Conservation (phyloP, 1,284 basidiomycete species). For the Testicularia cyperi region DNA sequence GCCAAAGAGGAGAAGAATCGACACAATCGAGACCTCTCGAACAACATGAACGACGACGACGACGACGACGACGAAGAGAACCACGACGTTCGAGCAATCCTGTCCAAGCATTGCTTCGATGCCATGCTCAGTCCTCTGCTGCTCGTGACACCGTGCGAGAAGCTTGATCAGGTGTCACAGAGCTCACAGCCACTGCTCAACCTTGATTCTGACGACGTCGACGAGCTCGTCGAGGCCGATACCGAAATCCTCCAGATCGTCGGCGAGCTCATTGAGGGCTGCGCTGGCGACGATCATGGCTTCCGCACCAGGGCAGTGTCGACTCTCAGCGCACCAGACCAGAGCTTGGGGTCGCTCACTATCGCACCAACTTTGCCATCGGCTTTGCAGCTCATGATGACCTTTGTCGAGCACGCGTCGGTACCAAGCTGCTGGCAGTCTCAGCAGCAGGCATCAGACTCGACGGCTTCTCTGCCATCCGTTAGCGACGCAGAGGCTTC, state of each 20-base stretch:
- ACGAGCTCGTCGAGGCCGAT: conserved; percentile 39
- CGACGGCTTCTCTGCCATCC: background rate
- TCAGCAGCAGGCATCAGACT: background rate
- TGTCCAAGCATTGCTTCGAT: conserved; percentile 16
- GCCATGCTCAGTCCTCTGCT: conserved; percentile 18
- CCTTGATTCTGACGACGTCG: conserved; percentile 27
- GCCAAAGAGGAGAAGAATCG: conserved; percentile 33
- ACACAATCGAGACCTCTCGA: conserved; percentile 8
- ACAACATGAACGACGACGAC: conserved; percentile 23
- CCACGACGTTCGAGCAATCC: conserved; percentile 14
- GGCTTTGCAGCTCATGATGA: conserved; percentile 11
- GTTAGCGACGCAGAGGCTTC: conserved; percentile 18
- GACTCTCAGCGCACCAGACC: background rate
- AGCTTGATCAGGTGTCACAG: background rate
- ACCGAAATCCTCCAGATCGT: conserved; percentile 34
- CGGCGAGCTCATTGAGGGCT: conserved; percentile 31
- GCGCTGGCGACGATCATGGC: conserved; percentile 18
- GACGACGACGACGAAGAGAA: conserved; percentile 12
- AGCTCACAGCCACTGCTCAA: conserved; percentile 1
- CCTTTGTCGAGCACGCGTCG: conserved; percentile 5
- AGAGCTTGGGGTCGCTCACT: background rate
- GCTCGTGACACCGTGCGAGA: conserved; percentile 1
- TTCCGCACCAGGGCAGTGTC: conserved; percentile 18
- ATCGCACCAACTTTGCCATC: no score
- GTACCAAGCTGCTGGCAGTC: background rate